Evolutionary conservation across 805 yeast species (phyloP).

Genomic region (Ogataea dorogensis): DNA sequence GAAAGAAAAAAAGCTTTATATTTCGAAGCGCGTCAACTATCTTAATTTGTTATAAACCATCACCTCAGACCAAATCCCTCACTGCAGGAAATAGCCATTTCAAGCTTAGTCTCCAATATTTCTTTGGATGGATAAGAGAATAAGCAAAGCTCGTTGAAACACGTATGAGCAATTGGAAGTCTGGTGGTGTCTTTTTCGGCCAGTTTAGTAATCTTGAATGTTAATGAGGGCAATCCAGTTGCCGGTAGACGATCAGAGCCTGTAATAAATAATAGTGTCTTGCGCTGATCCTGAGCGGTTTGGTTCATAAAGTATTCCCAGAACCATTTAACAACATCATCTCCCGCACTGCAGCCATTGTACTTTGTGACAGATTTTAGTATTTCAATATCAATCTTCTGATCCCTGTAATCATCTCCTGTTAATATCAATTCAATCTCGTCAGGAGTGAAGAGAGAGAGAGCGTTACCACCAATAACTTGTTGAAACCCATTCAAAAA

Average conservation of each 20-base stretch:
- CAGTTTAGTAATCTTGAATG: conserved; percentile 62
- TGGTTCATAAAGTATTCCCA: conserved; percentile 72
- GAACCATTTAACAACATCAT: conserved; percentile 67
- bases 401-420: conserved; percentile 57
- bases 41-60: conserved; percentile 1
- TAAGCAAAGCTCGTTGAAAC: conserved; percentile 86
- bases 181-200: conserved; percentile 32
- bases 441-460: conserved; percentile 74
- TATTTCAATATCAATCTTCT: conserved; percentile 60
- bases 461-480: conserved; percentile 78
- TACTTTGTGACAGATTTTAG: conserved; percentile 74
- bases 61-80: conserved; percentile 71
- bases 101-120: conserved; percentile 56
- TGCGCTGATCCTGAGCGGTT: conserved; percentile 49
- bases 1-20: not conserved
- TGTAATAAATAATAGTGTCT: conserved; percentile 72
- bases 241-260: conserved; percentile 94
- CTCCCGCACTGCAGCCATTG: conserved; percentile 52
- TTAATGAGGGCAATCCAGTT: conserved; percentile 77
- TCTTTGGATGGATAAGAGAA: conserved; percentile 59
- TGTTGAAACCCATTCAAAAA: conserved; percentile 70
- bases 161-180: conserved; percentile 88
- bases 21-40: not conserved
- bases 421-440: conserved; percentile 78
- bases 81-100: conserved; percentile 71